Base-by-base conservation (phyloP, 176 grass and related monocot species). In the Oryza glaberrima region DNA sequence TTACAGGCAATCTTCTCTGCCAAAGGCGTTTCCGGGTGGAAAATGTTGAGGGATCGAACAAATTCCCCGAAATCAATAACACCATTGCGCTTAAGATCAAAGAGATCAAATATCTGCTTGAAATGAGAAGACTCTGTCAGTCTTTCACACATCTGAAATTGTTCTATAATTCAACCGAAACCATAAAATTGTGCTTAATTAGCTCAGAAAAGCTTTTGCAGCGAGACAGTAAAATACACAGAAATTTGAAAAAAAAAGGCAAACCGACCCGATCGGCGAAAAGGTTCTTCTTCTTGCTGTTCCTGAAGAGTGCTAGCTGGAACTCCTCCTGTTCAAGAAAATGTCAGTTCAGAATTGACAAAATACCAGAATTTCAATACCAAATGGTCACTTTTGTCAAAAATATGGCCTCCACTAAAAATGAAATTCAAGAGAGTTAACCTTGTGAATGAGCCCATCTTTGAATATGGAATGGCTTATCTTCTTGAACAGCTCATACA, bases 71-170 rank as follows among this genome's bases (percentile, higher is more conserved):
- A 97, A 11, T 97, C 95, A 48, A 97, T 91, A 58, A 94, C 88
- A 0, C 95, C 92, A 32, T 94, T 93, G 51, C 75, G 82, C 64
- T 97, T 93, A 17, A 88, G 64, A 88, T 97, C 92, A 86, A 97
- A 97, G 51, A 97, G 52, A 71, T 97, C 92, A 90, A 97, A 97
- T 89, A 97, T 90, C 95, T 97, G 88, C n/a, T 63, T 84, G 58
- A 41, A 63, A 20, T 23, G 28, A 58, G 54, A 49, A 49, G 3
- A 76, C n/a, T 44, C n/a, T 66, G 2, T 5, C n/a, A 67, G 10
- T 54, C 0, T 7, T 8, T 74, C 22, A 81, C 43, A 56, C 8
- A 67, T 35, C 9, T 54, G 12, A 65, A 67, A 19, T 32, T 16
- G 75, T 49, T 74, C 25, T 79, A 72, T 11, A 65, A 11, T 71